Conservation (phyloP, 2,329 filamentous ascomycete genomes). For the Monilinia fructigena region DNA sequence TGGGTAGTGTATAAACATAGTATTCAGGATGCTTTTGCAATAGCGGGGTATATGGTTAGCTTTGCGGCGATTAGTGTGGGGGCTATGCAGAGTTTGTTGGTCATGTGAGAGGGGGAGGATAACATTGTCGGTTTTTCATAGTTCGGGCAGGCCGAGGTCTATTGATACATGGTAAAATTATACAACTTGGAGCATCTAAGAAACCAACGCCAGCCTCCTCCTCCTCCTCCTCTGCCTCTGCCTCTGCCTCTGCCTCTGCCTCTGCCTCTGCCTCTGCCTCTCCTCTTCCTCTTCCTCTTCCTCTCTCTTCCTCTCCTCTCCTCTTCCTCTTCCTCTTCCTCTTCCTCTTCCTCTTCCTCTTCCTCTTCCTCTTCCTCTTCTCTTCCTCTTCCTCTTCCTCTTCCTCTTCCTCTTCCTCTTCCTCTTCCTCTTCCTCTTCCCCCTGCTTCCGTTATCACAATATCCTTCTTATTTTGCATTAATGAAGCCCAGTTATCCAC, state of each 20-base stretch:
- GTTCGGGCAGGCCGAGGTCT: neutral
- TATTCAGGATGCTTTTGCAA: conserved; percentile 32
- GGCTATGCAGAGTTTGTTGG: conserved; percentile 39
- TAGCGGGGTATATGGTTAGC: conserved; percentile 31
- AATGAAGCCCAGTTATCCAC: neutral
- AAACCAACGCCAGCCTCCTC: too few relatives aligned
- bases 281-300: too few relatives aligned
- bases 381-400: too few relatives aligned
- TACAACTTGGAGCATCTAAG: neutral
- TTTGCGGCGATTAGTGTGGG: conserved; percentile 28
- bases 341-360: too few relatives aligned
- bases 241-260: too few relatives aligned
- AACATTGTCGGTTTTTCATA: neutral
- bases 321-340: too few relatives aligned
- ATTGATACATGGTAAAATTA: neutral
- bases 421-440: too few relatives aligned
- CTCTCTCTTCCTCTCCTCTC: too few relatives aligned
- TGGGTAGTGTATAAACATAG: conserved; percentile 27
- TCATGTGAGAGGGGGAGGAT: conserved; percentile 15
- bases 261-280: too few relatives aligned
- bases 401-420: too few relatives aligned
- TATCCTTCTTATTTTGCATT: neutral
- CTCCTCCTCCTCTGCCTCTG: too few relatives aligned
- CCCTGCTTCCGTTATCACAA: neutral
- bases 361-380: too few relatives aligned